These are phyloP conservation scores for Lophiostoma macrostomum DNA, from an alignment of 495 filamentous ascomycete genomes.

Conservation along the genomic window DNA sequence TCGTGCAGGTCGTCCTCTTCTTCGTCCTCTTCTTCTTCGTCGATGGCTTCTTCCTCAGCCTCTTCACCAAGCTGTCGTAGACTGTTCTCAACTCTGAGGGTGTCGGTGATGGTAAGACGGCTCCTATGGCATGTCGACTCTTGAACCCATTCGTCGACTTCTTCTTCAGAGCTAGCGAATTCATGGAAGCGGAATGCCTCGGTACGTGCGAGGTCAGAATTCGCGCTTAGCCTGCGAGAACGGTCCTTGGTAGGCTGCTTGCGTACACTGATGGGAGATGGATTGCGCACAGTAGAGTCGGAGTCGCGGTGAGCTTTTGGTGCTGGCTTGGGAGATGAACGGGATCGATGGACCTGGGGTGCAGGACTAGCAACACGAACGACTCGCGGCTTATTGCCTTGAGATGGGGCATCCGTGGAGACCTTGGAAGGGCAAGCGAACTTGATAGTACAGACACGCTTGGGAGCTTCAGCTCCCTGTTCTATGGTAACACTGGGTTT, in stretches of 20 bases:
- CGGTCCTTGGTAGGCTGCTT: constrained; percentile 24
- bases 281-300: constrained; percentile 45
- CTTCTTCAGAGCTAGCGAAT: constrained; percentile 76
- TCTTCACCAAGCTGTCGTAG: constrained; percentile 87
- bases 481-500: constrained; percentile 12
- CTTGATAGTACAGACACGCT: constrained; percentile 56
- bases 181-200: constrained; percentile 84
- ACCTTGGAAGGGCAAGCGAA: constrained; percentile 56
- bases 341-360: constrained; percentile 32
- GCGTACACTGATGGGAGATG: constrained; percentile 37
- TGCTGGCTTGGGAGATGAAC: constrained; percentile 27
- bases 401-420: constrained; percentile 20
- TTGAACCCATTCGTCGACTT: constrained; percentile 83
- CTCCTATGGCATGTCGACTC: constrained; percentile 59
- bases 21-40: constrained; percentile 39
- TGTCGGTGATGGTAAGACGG: constrained; percentile 83
- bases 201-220: constrained; percentile 59
- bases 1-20: constrained; percentile 40
- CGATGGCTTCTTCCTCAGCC: constrained; percentile 78
- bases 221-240: constrained; percentile 37
- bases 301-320: constrained; percentile 51
- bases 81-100: constrained; percentile 81
- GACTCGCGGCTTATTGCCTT: constrained; percentile 24
- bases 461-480: constrained; percentile 40
- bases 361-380: constrained; percentile 39